Base-by-base conservation (phyloP, 2,329 filamentous ascomycete species). In the Aspergillus versicolor region DNA sequence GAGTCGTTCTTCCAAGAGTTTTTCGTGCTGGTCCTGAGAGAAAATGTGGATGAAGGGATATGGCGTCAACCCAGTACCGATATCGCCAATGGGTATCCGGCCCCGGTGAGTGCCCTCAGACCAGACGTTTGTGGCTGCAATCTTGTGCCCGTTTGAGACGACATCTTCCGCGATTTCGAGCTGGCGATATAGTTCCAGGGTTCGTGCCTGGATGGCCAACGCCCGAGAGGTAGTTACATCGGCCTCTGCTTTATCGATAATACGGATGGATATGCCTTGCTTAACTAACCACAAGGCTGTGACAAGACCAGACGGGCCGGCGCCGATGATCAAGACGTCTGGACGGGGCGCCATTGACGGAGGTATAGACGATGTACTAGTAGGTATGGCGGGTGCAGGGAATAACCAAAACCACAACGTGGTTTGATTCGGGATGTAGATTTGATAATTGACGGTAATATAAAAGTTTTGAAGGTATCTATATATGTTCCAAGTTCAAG, bases 131-230 rank as follows among this genome's bases (percentile, higher is more conserved):
- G 73, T 68, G 9, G 75, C 77, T 13, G 61, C 60, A n/a, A 75
- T 66, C 17, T 71, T 63, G 45, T 73, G 73, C 17, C 79, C 78
- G 5, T 65, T 64, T 1, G 63, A 58, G 2, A 79, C 44, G 24
- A 81, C 62, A 3, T 67, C 66, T 11, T 75, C 68, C 7, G 73
- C 66, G 32, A 78, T 61, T 5, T 69, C 68, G 44, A 83, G 74
- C 40, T 81, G 80, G 46, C 74, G 74, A 49, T 83, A 75, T 22
- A 83, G 70, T 62, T 84, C 82, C 8, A 82, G 63, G 1, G 77
- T 80, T 8, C 81, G 77, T 12, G 79, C 71, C 55, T 84, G 82
- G 5, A 83, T 66, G 9, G 75, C 72, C 1, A 83, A 65, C 8
- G 72, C 68, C 21, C 73, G 60, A 70, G 80, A 59, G 70, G 69